Evolutionary conservation across 148 eudicot species (phyloP).

Genomic region (Rhododendron vialii): DNA sequence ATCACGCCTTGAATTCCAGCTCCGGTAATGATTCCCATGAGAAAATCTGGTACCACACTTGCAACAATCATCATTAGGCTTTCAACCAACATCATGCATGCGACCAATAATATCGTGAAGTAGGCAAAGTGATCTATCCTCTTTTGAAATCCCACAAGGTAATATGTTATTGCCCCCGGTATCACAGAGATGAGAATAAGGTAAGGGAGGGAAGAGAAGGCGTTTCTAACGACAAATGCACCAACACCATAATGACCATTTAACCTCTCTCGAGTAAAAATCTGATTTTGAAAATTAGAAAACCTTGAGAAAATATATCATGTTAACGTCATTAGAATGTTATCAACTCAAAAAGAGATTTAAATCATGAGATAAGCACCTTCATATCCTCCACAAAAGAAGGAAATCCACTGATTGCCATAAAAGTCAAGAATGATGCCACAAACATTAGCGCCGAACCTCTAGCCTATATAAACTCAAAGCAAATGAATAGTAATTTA

Average conservation of each 20-base stretch:
- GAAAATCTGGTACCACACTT: conserved; percentile 46
- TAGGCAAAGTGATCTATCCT: conserved; percentile 30
- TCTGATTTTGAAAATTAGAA: conserved; percentile 15
- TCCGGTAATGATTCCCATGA: conserved; percentile 54
- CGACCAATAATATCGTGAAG: conserved; percentile 29
- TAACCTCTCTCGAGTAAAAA: conserved; percentile 47
- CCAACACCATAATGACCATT: conserved; percentile 56
- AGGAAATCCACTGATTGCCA: conserved; percentile 67
- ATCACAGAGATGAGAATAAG: conserved; percentile 34
- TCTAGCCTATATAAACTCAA: conserved; percentile 33
- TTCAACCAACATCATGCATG: conserved; percentile 42
- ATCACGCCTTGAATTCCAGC: conserved; percentile 58
- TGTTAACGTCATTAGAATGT: not conserved
- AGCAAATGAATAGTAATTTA: not conserved
- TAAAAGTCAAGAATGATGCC: conserved; percentile 47
- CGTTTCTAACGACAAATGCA: conserved; percentile 44
- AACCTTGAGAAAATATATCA: not conserved
- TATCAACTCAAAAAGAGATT: not conserved
- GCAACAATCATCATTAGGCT: conserved; percentile 66
- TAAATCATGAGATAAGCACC: conserved; percentile 15
- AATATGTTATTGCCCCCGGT: conserved; percentile 51
- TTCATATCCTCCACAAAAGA: conserved; percentile 61
- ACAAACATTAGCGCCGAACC: conserved; percentile 46
- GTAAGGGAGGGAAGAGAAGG: conserved; percentile 46
- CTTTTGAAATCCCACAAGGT: conserved; percentile 47